Percentiles rank a stretch among this genome's conserved stretches.
Conservation (phyloP, 805 yeast species). For the Pichia cabralensis region DNA sequence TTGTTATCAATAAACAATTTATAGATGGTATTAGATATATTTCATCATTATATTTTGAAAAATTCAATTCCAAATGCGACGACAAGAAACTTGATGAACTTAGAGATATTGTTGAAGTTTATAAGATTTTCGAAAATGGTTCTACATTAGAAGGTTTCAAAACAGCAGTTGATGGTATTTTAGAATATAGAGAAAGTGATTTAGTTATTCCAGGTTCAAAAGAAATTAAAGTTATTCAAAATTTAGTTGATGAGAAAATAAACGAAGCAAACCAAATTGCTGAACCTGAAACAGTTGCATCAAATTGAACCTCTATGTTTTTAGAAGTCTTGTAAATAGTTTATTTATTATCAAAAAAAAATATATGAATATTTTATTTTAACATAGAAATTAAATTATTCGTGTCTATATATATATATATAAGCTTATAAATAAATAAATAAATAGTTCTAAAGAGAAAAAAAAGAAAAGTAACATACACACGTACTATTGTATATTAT, state of each 20-base stretch:
- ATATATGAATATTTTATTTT: no score
- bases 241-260: constrained; percentile 25
- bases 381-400: no score
- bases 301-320: no score
- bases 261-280: constrained; percentile 13
- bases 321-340: no score
- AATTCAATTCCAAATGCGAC: constrained; percentile 29
- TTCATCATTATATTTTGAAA: constrained; percentile 56
- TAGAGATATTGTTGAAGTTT: constrained; percentile 28
- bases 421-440: no score
- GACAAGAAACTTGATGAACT: constrained; percentile 36
- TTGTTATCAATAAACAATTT: constrained; percentile 48
- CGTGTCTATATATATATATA: no score
- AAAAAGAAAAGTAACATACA: no score
- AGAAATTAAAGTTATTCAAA: constrained; percentile 28
- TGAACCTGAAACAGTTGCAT: constrained; percentile 3
- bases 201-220: constrained; percentile 26
- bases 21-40: constrained; percentile 59
- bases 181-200: constrained; percentile 25
- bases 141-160: constrained; percentile 27
- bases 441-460: no score
- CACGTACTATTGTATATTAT: no score
- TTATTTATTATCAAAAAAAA: no score
- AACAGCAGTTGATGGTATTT: constrained; percentile 26
- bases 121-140: constrained; percentile 28